Evolutionary conservation across 2,329 filamentous ascomycete genomes (phyloP).

Genomic region (Fonsecaea monophora): DNA sequence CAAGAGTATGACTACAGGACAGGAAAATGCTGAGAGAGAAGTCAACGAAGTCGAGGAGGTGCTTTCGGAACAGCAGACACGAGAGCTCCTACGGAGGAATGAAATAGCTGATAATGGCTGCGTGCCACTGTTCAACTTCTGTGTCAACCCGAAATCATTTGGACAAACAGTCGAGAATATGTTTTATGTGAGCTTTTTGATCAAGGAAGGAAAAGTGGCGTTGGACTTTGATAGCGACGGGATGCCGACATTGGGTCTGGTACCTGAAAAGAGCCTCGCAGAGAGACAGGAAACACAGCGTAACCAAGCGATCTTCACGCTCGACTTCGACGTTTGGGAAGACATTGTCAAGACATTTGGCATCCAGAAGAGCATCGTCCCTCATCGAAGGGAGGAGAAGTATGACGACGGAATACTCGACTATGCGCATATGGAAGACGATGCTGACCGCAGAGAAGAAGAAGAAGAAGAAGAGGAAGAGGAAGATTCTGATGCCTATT

Average conservation of each 20-base stretch:
- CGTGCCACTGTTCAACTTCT: conserved; percentile 82
- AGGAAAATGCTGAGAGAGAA: conserved; percentile 48
- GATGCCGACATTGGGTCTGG: conserved; percentile 72
- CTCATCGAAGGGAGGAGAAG: conserved; percentile 72
- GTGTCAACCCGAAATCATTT: conserved; percentile 87
- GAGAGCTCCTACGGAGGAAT: conserved; percentile 67
- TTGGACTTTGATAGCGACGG: conserved; percentile 75
- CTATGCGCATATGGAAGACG: conserved; percentile 22
- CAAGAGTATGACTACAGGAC: conserved; percentile 51
- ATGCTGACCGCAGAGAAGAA: conserved; percentile 12
- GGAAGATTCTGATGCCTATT: conserved; percentile 33
- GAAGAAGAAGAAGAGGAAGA: conserved; percentile 25
- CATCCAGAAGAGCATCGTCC: conserved; percentile 81
- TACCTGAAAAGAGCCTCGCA: conserved; percentile 55
- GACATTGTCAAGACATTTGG: conserved; percentile 77
- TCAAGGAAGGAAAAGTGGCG: conserved; percentile 80
- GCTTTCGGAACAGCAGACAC: conserved; percentile 48
- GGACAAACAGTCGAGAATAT: conserved; percentile 95
- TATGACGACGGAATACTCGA: conserved; percentile 54
- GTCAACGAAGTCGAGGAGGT: conserved; percentile 42
- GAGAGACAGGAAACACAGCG: conserved; percentile 57
- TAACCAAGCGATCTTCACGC: conserved; percentile 85
- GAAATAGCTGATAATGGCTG: conserved; percentile 72
- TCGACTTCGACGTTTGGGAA: conserved; percentile 85
- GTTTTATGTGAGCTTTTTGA: conserved; percentile 94